A percentile compares a stretch with the other conserved stretches of the same genome.
These are phyloP conservation scores for Boletus tylopilopsis DNA, from an alignment of 768 basidiomycete species.

Conservation along the genomic window DNA sequence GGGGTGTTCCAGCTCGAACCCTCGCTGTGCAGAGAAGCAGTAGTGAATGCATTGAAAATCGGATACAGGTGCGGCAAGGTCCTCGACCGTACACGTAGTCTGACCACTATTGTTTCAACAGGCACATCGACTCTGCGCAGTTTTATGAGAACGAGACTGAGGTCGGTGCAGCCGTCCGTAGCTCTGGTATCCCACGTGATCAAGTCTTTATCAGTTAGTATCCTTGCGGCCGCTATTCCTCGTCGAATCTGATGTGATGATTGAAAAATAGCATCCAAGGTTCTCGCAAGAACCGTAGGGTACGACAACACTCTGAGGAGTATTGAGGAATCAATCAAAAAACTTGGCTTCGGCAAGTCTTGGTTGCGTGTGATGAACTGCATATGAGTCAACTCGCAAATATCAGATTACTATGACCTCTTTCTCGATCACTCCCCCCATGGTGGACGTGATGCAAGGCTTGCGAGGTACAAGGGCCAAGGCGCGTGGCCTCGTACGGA, in stretches of 20 bases:
- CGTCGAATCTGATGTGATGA: background rate
- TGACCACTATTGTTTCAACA: slow-evolving; percentile 8
- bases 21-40: slow-evolving; percentile 9
- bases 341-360: slow-evolving; percentile 19
- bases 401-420: slow-evolving; percentile 42
- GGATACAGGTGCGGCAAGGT: slow-evolving; percentile 24
- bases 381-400: background rate
- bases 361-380: background rate
- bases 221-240: background rate
- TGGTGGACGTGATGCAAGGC: slow-evolving; percentile 35
- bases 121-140: slow-evolving; percentile 28
- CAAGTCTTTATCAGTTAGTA: slow-evolving; percentile 29
- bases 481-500: slow-evolving; percentile 34
- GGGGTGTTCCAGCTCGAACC: slow-evolving; percentile 22
- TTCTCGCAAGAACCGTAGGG: background rate
- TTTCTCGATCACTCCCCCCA: slow-evolving; percentile 45
- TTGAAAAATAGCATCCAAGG: slow-evolving; percentile 23
- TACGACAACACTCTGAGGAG: slow-evolving; percentile 14
- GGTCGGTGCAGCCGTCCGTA: slow-evolving; percentile 26
- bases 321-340: slow-evolving; percentile 23
- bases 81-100: background rate
- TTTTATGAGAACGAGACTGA: slow-evolving; percentile 23
- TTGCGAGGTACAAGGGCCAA: slow-evolving; percentile 39
- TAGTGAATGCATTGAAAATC: slow-evolving; percentile 18
- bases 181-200: slow-evolving; percentile 21